These are phyloP conservation scores for Sporothrix euskadiensis DNA, from an alignment of 2,329 filamentous ascomycete genomes.

Conservation along the genomic window DNA sequence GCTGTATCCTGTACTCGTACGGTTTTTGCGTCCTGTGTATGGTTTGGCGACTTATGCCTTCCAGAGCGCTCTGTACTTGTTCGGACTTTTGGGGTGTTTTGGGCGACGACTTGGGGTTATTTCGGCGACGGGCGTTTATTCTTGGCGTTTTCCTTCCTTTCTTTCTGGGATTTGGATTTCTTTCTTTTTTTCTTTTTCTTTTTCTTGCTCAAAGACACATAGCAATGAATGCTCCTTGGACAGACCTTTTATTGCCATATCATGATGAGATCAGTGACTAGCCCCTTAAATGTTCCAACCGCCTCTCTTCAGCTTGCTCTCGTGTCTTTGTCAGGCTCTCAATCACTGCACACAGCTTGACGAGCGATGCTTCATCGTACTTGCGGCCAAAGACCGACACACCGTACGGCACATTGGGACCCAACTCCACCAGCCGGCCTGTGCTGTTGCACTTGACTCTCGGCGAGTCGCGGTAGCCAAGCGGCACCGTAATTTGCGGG, in stretches of 20 bases:
- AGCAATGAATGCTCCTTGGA: not conserved
- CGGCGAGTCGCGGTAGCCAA: conserved; percentile 58
- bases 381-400: conserved; percentile 61
- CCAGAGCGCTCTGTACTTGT: not conserved
- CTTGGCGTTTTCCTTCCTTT: not conserved
- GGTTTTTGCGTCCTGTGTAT: not conserved
- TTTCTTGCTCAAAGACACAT: not conserved
- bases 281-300: conserved; percentile 11
- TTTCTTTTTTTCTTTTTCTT: not conserved
- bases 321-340: conserved; percentile 56
- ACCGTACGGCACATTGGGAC: conserved; percentile 52
- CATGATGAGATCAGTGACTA: not conserved
- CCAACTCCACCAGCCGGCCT: conserved; percentile 53
- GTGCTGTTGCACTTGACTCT: conserved; percentile 48
- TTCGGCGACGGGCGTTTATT: not conserved
- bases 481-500: conserved; percentile 63
- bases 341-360: conserved; percentile 67
- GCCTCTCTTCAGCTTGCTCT: conserved; percentile 35
- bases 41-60: conserved; percentile 13
- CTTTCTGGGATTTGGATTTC: not conserved
- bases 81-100: not conserved
- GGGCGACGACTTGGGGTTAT: not conserved
- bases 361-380: conserved; percentile 63
- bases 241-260: not conserved
- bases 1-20: conserved; percentile 6